Percentiles rank a stretch among this genome's conserved stretches.
Conservation (phyloP, 1,284 basidiomycete genomes). For the Tranzscheliella williamsii region DNA sequence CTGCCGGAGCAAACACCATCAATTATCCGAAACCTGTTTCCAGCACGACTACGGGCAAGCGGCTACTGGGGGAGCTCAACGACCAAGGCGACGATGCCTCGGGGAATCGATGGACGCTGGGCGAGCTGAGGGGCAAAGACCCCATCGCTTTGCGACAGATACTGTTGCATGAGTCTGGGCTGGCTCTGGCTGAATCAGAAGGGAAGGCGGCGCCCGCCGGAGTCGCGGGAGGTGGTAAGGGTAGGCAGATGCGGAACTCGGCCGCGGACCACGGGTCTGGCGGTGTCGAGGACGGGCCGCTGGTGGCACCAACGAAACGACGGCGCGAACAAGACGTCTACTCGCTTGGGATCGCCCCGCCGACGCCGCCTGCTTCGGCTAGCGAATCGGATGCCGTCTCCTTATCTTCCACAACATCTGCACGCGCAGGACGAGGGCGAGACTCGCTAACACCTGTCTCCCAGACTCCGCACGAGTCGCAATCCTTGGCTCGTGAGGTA, state of each 20-base stretch:
- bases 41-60: conserved; percentile 12
- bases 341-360: conserved; percentile 15
- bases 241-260: conserved; percentile 26
- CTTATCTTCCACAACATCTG: conserved; percentile 11
- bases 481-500: conserved; percentile 1
- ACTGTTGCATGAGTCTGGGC: conserved; percentile 27
- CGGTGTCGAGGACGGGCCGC: conserved; percentile 42
- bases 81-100: conserved; percentile 13
- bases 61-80: conserved; percentile 18
- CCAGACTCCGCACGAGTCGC: conserved; percentile 13
- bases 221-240: conserved; percentile 37
- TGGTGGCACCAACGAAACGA: conserved; percentile 34
- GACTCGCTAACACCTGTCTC: conserved; percentile 10
- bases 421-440: conserved; percentile 2
- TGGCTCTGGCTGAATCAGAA: conserved; percentile 13
- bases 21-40: conserved; percentile 22
- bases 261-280: no score
- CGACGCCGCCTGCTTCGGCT: conserved; percentile 21
- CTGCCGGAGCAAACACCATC: conserved; percentile 27
- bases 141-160: conserved; percentile 33
- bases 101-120: conserved; percentile 19
- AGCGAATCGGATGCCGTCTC: conserved; percentile 18
- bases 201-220: conserved; percentile 14
- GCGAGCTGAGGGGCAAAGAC: conserved; percentile 42
- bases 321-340: conserved; percentile 23